These are phyloP conservation scores for Vairimorpha apis DNA, from an alignment of 371 early-diverging fungal genomes.

Conservation along the genomic window DNA sequence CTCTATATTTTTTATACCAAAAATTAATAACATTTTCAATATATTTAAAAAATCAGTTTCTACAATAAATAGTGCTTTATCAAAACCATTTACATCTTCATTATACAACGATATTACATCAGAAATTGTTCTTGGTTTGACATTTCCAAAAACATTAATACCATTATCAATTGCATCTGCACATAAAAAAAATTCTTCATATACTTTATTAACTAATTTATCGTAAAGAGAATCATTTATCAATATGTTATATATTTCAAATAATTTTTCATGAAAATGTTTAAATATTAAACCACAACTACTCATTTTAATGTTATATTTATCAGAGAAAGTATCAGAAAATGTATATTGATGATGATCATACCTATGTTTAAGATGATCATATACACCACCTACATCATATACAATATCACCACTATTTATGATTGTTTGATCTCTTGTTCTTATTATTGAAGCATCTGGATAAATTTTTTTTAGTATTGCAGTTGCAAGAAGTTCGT, in stretches of 20 bases:
- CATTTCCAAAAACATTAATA: conserved; percentile 34
- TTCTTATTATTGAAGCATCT: conserved; percentile 67
- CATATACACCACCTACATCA: conserved; percentile 90
- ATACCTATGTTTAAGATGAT: conserved; percentile 70
- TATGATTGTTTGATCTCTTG: conserved; percentile 74
- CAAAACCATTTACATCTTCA: conserved; percentile 26
- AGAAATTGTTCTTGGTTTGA: conserved; percentile 47
- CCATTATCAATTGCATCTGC: conserved; percentile 63
- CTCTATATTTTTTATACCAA: conserved; percentile 20
- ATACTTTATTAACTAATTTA: conserved; percentile 45
- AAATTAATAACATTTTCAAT: conserved; percentile 21
- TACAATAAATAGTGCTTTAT: conserved; percentile 46
- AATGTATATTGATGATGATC: conserved; percentile 96
- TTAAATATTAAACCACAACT: conserved; percentile 81
- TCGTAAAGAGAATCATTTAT: conserved; percentile 9
- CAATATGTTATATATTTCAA: conserved; percentile 7
- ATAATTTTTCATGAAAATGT: conserved; percentile 60
- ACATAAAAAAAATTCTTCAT: conserved; percentile 50
- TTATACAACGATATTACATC: conserved; percentile 28
- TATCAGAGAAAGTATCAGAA: conserved; percentile 72
- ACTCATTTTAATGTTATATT: conserved; percentile 74
- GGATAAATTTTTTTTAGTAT: conserved; percentile 68
- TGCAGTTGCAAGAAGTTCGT: conserved; percentile 84
- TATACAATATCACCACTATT: conserved; percentile 78
- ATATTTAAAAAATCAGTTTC: conserved; percentile 48